Conservation (phyloP, 345 rosid species). For the Populus ilicifolia region DNA sequence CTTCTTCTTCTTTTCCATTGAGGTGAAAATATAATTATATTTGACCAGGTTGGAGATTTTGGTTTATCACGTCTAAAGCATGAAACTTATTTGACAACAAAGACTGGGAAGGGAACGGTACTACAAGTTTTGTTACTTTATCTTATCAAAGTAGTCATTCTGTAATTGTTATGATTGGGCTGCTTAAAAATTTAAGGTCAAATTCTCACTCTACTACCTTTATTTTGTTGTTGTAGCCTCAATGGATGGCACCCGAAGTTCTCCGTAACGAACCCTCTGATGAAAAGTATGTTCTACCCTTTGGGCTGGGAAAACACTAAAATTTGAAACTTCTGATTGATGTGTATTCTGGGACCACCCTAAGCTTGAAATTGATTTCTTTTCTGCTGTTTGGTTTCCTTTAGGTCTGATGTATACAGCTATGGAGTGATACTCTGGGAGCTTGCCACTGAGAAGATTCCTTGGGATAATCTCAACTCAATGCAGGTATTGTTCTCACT, state of each 20-base stretch:
- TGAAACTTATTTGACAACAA: slow-evolving; percentile 67
- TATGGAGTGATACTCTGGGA: slow-evolving; percentile 95
- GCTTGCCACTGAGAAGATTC: slow-evolving; percentile 90
- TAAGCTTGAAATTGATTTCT: background rate
- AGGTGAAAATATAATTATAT: slow-evolving; percentile 4
- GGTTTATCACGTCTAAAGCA: slow-evolving; percentile 96
- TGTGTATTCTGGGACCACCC: slow-evolving; percentile 4
- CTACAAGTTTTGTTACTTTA: slow-evolving; percentile 2
- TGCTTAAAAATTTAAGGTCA: slow-evolving; percentile 7
- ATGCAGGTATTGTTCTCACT: slow-evolving; percentile 66
- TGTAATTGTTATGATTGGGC: background rate
- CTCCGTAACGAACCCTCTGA: slow-evolving; percentile 94
- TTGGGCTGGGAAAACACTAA: slow-evolving; percentile 5
- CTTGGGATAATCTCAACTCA: slow-evolving; percentile 92
- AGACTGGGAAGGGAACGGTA: slow-evolving; percentile 95
- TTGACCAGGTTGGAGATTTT: slow-evolving; percentile 87
- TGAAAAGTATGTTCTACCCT: slow-evolving; percentile 64
- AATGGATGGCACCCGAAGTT: slow-evolving; percentile 99
- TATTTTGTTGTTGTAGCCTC: slow-evolving; percentile 59
- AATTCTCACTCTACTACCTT: background rate
- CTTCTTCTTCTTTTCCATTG: background rate
- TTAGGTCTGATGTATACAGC: slow-evolving; percentile 95
- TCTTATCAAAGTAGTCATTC: slow-evolving; percentile 2
- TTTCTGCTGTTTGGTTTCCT: slow-evolving; percentile 12
- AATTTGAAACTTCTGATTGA: background rate